These are phyloP conservation scores for Hygrophorus pudorinus DNA, from an alignment of 768 basidiomycete species.

Conservation along the genomic window DNA sequence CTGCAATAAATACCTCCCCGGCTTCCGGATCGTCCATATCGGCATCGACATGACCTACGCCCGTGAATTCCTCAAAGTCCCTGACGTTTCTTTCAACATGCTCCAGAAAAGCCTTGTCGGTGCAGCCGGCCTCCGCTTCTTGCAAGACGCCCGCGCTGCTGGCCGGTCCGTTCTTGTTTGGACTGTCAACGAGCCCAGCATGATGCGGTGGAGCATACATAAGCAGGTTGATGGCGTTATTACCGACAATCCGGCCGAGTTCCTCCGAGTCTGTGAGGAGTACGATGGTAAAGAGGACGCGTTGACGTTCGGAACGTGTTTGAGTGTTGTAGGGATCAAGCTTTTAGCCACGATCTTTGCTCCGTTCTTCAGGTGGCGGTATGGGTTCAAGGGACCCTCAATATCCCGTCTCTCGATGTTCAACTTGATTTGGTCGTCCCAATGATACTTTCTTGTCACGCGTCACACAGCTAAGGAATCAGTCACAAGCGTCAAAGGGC, in stretches of 20 bases:
- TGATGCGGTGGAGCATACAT: constrained; percentile 2
- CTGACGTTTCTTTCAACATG: no score
- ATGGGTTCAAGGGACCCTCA: not conserved
- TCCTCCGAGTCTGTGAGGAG: not conserved
- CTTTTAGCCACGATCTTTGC: not conserved
- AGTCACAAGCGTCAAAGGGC: no score
- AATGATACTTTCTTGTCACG: no score
- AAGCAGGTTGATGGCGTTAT: constrained; percentile 2
- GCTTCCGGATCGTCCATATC: not conserved
- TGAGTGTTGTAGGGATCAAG: not conserved
- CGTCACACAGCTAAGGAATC: no score
- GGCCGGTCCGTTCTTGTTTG: not conserved
- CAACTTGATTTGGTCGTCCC: no score
- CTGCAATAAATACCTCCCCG: constrained; percentile 1
- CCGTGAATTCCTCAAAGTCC: no score
- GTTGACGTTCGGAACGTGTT: not conserved
- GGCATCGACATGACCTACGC: no score
- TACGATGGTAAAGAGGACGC: not conserved
- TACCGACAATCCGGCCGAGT: constrained; percentile 1
- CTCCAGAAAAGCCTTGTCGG: not conserved
- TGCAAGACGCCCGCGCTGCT: not conserved
- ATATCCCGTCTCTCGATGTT: no score
- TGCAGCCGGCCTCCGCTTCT: not conserved
- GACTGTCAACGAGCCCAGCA: not conserved
- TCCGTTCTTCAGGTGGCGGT: not conserved